phyloP scores from a whole-genome alignment of 257 asterid species.

The Solanum rostratum region DNA sequence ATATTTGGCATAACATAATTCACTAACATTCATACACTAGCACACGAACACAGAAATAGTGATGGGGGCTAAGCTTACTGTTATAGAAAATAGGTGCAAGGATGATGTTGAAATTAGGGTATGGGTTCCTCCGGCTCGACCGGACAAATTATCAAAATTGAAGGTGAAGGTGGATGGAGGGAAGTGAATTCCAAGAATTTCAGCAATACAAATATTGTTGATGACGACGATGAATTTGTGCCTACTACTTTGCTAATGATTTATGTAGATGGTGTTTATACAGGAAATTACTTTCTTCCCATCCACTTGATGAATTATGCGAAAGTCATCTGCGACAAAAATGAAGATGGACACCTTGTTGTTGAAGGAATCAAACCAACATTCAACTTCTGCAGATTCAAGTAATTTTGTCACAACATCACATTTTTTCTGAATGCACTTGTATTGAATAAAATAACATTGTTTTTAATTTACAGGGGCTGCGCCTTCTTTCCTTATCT shows the following conservation, averaged over 20 bases:
- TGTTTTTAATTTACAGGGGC: too few relatives aligned
- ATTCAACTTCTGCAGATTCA: neutral
- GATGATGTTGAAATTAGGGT: slow-evolving; percentile 23
- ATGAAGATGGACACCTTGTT: neutral
- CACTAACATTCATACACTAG: neutral
- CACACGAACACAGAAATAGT: neutral
- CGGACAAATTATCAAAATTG: slow-evolving; percentile 13
- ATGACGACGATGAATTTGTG: neutral
- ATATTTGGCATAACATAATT: neutral
- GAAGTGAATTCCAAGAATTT: neutral
- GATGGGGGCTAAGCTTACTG: slow-evolving; percentile 19
- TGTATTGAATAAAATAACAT: too few relatives aligned
- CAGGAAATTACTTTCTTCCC: neutral
- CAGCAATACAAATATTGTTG: too few relatives aligned
- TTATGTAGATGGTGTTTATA: neutral
- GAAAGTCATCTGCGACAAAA: slow-evolving; percentile 7
- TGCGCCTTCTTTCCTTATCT: neutral
- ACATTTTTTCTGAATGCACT: too few relatives aligned
- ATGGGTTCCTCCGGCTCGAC: slow-evolving; percentile 24
- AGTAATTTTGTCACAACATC: too few relatives aligned
- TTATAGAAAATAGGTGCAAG: slow-evolving; percentile 10
- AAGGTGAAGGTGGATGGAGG: slow-evolving; percentile 9
- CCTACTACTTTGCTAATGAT: neutral
- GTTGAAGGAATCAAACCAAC: neutral
- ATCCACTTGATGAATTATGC: neutral